Conservation (phyloP, 495 filamentous ascomycete species). For the Podospora pseudopauciseta region DNA sequence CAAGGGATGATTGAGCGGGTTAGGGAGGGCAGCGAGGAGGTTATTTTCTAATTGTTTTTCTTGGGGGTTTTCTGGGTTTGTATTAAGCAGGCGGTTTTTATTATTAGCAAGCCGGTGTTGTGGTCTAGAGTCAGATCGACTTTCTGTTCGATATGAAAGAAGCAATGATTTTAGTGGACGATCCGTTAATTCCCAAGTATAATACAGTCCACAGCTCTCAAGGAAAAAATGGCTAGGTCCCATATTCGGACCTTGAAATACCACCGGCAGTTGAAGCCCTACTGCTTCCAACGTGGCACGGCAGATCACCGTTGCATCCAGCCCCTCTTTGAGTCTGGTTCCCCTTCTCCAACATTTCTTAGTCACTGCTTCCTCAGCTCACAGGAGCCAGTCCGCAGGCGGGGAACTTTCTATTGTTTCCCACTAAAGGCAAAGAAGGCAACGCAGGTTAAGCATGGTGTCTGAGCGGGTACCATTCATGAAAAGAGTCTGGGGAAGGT, state of each 20-base stretch:
- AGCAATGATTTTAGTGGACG: background rate
- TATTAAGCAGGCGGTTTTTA: background rate
- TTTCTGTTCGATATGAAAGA: background rate
- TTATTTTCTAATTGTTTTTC: slow-evolving; percentile 12
- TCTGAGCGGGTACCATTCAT: background rate
- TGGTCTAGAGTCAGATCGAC: background rate
- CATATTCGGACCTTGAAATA: slow-evolving; percentile 4
- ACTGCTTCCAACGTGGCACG: slow-evolving; percentile 1
- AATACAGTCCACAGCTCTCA: background rate
- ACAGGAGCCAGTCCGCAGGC: background rate
- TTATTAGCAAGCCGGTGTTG: background rate
- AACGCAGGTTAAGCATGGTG: background rate
- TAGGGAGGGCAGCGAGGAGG: slow-evolving; percentile 24
- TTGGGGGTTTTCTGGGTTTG: background rate
- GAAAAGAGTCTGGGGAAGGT: background rate
- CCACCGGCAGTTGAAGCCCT: slow-evolving; percentile 9
- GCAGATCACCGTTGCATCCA: slow-evolving; percentile 1
- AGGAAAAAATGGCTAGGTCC: background rate
- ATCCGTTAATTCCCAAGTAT: background rate
- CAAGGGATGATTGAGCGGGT: slow-evolving; percentile 21
- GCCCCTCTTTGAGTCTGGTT: background rate
- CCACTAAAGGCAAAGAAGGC: background rate
- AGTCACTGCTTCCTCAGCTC: slow-evolving; percentile 1
- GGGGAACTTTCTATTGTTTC: background rate
- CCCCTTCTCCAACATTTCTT: background rate